phyloP scores from a whole-genome alignment of 2,329 filamentous ascomycete genomes.

The Cadophora sp. region DNA sequence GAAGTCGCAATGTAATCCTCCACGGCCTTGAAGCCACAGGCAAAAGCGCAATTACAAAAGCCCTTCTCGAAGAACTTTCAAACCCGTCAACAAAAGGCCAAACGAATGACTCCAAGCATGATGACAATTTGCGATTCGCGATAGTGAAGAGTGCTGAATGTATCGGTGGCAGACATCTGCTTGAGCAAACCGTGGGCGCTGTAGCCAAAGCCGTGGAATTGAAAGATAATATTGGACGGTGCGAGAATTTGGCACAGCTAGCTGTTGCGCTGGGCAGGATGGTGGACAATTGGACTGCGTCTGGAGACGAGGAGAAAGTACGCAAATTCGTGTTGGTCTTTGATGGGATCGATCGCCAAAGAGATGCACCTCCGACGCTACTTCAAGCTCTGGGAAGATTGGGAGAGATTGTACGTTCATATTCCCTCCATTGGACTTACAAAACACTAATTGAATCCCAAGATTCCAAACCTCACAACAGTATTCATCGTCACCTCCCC shows the following conservation, averaged over 20 bases:
- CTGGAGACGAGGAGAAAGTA: slow-evolving; percentile 39
- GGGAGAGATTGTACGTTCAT: slow-evolving; percentile 72
- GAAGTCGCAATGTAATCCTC: slow-evolving; percentile 67
- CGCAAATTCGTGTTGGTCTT: slow-evolving; percentile 80
- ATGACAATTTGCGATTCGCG: slow-evolving; percentile 60
- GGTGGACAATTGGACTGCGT: slow-evolving; percentile 48
- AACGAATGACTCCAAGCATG: slow-evolving; percentile 33
- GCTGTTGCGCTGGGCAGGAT: slow-evolving; percentile 73
- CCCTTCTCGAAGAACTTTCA: slow-evolving; percentile 61
- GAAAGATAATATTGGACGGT: slow-evolving; percentile 63
- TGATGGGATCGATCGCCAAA: slow-evolving; percentile 85
- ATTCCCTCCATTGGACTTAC: neutral
- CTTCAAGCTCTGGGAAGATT: slow-evolving; percentile 82
- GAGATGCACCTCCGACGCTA: slow-evolving; percentile 79
- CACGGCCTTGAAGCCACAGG: slow-evolving; percentile 89
- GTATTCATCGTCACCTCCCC: slow-evolving; percentile 80
- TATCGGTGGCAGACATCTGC: slow-evolving; percentile 78
- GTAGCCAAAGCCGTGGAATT: slow-evolving; percentile 59
- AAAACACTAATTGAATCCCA: slow-evolving; percentile 24
- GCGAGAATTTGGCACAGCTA: slow-evolving; percentile 82
- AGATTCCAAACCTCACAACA: slow-evolving; percentile 81
- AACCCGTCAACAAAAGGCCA: slow-evolving; percentile 9
- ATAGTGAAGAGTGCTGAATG: slow-evolving; percentile 76
- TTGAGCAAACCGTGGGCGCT: slow-evolving; percentile 71
- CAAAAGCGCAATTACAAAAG: slow-evolving; percentile 75